Conservation (phyloP, 495 filamentous ascomycete species). For the Xylaria grammica region DNA sequence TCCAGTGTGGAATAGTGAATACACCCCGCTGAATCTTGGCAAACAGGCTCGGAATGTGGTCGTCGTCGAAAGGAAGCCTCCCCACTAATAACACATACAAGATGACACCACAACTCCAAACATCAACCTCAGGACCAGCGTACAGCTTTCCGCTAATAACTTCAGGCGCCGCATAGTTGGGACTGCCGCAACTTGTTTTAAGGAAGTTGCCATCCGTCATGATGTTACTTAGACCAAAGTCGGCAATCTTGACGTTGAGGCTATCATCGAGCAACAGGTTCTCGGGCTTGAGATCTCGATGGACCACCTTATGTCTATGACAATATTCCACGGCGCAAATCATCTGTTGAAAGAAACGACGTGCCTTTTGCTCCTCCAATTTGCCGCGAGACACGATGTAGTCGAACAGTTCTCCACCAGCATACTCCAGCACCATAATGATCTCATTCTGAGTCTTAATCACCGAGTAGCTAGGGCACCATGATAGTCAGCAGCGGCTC, state of each 20-base stretch:
- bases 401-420: constrained; percentile 94
- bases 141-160: constrained; percentile 98
- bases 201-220: constrained; percentile 99
- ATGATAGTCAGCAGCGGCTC: constrained; percentile 14
- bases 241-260: constrained; percentile 98
- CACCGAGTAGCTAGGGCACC: constrained; percentile 78
- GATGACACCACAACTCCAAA: constrained; percentile 99
- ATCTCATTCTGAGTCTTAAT: constrained; percentile 93
- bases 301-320: constrained; percentile 97
- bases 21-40: constrained; percentile 66
- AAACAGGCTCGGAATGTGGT: constrained; percentile 68
- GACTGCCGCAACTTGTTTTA: constrained; percentile 97
- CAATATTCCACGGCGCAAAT: constrained; percentile 99
- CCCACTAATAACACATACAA: constrained; percentile 94
- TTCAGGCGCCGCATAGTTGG: constrained; percentile 97
- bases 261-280: constrained; percentile 92
- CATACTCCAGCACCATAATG: constrained; percentile 98
- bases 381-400: constrained; percentile 92
- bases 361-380: constrained; percentile 85
- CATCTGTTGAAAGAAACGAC: constrained; percentile 98
- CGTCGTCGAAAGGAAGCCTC: constrained; percentile 93
- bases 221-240: constrained; percentile 98
- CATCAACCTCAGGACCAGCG: constrained; percentile 96
- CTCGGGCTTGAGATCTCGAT: constrained; percentile 96
- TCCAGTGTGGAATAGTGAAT: constrained; percentile 86